Conservation (phyloP, 2,329 filamentous ascomycete genomes). For the Xylaria sp. region DNA sequence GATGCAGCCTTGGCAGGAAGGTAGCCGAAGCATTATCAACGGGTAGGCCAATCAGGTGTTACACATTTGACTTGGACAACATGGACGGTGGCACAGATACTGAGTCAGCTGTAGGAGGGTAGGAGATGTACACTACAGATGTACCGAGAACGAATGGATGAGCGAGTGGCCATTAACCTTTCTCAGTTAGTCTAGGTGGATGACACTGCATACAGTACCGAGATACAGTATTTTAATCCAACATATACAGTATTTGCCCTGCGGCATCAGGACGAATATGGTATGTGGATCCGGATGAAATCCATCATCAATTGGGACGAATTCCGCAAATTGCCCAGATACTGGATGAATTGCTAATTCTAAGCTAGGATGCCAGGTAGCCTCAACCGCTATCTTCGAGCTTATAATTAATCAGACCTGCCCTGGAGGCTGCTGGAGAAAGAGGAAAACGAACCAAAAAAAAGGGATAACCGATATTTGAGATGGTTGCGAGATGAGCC, state of each 20-base stretch:
- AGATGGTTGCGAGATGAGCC: conserved; percentile 34
- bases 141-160: neutral
- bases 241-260: neutral
- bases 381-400: conserved; percentile 37
- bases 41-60: conserved; percentile 41
- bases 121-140: no score
- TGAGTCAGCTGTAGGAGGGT: neutral
- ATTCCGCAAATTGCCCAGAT: conserved; percentile 43
- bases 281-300: conserved; percentile 30
- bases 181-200: neutral
- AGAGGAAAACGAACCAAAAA: neutral
- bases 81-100: conserved; percentile 30
- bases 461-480: conserved; percentile 3
- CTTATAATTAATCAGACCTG: conserved; percentile 12
- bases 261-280: conserved; percentile 10
- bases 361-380: conserved; percentile 41
- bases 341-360: conserved; percentile 37
- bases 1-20: conserved; percentile 40
- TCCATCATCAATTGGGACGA: conserved; percentile 42
- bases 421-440: neutral
- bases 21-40: conserved; percentile 39
- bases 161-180: neutral
- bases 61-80: conserved; percentile 33
- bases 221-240: neutral
- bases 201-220: neutral